Base-by-base conservation (phyloP, 768 basidiomycete species). In the Boletus reticuloceps region DNA sequence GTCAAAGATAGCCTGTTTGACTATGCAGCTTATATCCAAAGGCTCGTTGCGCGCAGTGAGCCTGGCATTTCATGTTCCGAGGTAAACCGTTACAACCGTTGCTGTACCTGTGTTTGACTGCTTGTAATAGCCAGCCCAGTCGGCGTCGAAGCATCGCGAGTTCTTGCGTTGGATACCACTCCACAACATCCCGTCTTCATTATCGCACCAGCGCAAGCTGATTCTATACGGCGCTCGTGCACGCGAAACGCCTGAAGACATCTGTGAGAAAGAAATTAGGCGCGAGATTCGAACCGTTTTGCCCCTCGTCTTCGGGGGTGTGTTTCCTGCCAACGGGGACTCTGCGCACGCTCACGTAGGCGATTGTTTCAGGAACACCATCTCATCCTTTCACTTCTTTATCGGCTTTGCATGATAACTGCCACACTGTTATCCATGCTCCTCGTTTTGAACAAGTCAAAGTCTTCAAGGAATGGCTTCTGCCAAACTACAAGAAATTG, bases 31-130 rank as follows among this genome's bases (percentile, higher is more conserved):
- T 93, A 92, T 63, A 80, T 92, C 38, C 88, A 91, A 63, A 81
- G 89, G 40, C 75, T 93, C n/a, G 83, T 94, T 51, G 89, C 89
- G 5, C 81, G 91, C 17, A 85, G 88, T 10, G 91, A 92, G 66
- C 61, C 70, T 1, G 87, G 84, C 9, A 68, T 91, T 36, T 78
- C 79, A 5, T 76, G 67, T 58, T 68, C 70, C 16, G 80, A 85
- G 69, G 87, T 86, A 61, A 34, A 78, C 48, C 14, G 11, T 34
- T 8, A 10, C 13, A 10, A 7, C 25, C 25, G 6, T 27, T 10
- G 4, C 27, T 36, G 19, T 47, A 14, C 12, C 29, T 45, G n/a
- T 10, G 22, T 40, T 32, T 58, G 51, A 60, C 40, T 2, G 16
- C 4, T 11, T 47, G 4, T 34, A 27, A 51, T 38, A 61, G 56